phyloP scores from a whole-genome alignment of 2,329 filamentous ascomycete species.

The Onygena corvina region DNA sequence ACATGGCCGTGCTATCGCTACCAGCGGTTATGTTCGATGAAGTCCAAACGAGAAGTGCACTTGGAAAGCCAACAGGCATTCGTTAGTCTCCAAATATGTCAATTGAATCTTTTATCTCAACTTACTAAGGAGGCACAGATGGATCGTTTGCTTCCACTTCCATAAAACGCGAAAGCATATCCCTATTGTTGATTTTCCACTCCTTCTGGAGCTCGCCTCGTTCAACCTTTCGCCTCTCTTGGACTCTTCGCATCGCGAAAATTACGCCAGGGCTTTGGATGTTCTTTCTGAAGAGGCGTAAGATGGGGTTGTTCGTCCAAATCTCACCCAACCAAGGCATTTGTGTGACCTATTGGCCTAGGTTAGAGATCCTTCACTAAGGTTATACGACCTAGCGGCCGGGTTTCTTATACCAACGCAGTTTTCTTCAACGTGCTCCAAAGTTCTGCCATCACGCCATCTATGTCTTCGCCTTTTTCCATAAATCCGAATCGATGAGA shows the following conservation, averaged over 20 bases:
- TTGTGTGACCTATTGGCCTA: slow-evolving; percentile 50
- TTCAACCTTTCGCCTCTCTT: slow-evolving; percentile 54
- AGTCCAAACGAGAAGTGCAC: slow-evolving; percentile 62
- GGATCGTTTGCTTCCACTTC: slow-evolving; percentile 19
- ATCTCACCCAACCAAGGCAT: slow-evolving; percentile 59
- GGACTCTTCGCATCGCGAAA: slow-evolving; percentile 57
- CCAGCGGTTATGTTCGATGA: slow-evolving; percentile 50
- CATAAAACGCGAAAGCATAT: slow-evolving; percentile 22
- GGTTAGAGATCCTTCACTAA: neutral
- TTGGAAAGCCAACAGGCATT: slow-evolving; percentile 56
- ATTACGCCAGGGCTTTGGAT: slow-evolving; percentile 54
- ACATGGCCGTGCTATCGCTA: slow-evolving; percentile 69
- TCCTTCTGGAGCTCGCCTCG: slow-evolving; percentile 32
- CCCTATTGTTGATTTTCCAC: slow-evolving; percentile 35
- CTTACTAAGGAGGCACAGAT: slow-evolving; percentile 22
- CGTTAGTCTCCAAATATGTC: slow-evolving; percentile 50
- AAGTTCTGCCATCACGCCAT: slow-evolving; percentile 1
- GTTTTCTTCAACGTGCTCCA: neutral
- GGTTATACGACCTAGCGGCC: neutral
- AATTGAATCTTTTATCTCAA: slow-evolving; percentile 46
- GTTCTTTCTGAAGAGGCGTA: slow-evolving; percentile 53
- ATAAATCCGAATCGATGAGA: slow-evolving; percentile 22
- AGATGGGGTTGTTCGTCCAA: slow-evolving; percentile 63
- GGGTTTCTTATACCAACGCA: neutral
- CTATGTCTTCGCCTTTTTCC: slow-evolving; percentile 11